phyloP scores from a whole-genome alignment of 1,139 yeast genomes.

The Candida glucosophila region DNA sequence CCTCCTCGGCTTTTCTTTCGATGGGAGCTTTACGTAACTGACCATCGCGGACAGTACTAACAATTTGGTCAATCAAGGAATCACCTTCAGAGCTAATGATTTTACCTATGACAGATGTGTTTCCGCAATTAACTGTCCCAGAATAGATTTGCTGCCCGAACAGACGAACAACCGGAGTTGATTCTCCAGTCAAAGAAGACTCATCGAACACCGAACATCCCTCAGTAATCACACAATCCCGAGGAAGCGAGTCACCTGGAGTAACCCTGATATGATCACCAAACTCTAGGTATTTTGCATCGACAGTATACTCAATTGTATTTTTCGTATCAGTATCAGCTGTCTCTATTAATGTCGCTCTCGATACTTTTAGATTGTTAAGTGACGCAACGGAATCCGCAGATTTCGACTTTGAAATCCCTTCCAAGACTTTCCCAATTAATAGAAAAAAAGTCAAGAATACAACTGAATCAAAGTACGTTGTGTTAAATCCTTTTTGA shows the following conservation, averaged over 20 bases:
- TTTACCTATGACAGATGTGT: slow-evolving; percentile 43
- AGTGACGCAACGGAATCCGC: slow-evolving; percentile 56
- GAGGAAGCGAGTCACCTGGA: slow-evolving; percentile 68
- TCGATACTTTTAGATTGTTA: slow-evolving; percentile 39
- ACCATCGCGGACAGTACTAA: slow-evolving; percentile 64
- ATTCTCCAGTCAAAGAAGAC: slow-evolving; percentile 73
- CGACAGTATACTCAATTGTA: slow-evolving; percentile 26
- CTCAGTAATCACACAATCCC: slow-evolving; percentile 54
- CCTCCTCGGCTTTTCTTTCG: slow-evolving; percentile 60
- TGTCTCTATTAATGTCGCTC: slow-evolving; percentile 44
- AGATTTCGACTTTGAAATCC: slow-evolving; percentile 57
- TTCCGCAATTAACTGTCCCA: slow-evolving; percentile 63
- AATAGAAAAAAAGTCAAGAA: slow-evolving; percentile 63
- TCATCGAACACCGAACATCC: slow-evolving; percentile 63
- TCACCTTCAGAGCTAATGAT: slow-evolving; percentile 56
- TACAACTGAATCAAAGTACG: slow-evolving; percentile 74
- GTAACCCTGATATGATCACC: slow-evolving; percentile 53
- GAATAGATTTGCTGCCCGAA: slow-evolving; percentile 61
- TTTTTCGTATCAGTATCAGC: too few species aligned
- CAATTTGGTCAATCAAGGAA: slow-evolving; percentile 62
- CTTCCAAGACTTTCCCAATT: slow-evolving; percentile 62
- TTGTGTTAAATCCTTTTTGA: slow-evolving; percentile 45
- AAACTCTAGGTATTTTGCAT: slow-evolving; percentile 48
- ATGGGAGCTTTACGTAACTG: slow-evolving; percentile 69
- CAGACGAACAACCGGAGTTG: slow-evolving; percentile 37